Conservation (phyloP, 1,284 basidiomycete species). For the Tilletiaria anomala region DNA sequence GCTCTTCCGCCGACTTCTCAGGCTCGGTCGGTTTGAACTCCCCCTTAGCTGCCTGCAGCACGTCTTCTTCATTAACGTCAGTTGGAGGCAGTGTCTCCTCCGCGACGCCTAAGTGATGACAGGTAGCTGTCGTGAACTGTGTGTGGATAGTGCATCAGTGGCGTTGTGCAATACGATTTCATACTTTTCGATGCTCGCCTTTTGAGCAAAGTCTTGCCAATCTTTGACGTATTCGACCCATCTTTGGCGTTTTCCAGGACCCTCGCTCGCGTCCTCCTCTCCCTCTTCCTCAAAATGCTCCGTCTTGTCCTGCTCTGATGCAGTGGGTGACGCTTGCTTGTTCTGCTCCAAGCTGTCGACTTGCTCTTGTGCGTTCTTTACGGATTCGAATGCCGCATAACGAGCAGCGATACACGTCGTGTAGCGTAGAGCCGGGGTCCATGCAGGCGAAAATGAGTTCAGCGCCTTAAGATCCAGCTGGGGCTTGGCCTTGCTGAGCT, state of each 20-base stretch:
- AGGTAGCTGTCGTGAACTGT: conserved; percentile 28
- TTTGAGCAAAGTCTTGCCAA: conserved; percentile 22
- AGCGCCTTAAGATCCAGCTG: conserved; percentile 20
- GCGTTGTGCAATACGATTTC: no score
- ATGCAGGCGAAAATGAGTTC: conserved; percentile 22
- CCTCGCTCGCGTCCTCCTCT: conserved; percentile 1
- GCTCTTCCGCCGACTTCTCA: no score
- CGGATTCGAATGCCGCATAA: conserved; percentile 16
- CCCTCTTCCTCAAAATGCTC: conserved; percentile 4
- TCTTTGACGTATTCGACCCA: conserved; percentile 4
- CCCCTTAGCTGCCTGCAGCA: no score
- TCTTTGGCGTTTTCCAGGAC: no score
- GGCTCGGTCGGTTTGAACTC: no score
- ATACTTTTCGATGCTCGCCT: no score
- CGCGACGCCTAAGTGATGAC: conserved; percentile 27
- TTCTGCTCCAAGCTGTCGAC: conserved; percentile 2
- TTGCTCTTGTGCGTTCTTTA: conserved; percentile 9
- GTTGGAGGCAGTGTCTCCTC: conserved; percentile 17
- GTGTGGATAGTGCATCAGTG: no score
- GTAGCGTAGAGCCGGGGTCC: conserved; percentile 21
- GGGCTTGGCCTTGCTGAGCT: no score
- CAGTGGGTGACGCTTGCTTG: neutral
- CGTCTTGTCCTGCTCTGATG: conserved; percentile 1
- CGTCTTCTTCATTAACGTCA: conserved; percentile 17
- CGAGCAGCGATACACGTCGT: conserved; percentile 25